Conservation (phyloP, 1,284 basidiomycete genomes). For the Boletus semigastroideus region DNA sequence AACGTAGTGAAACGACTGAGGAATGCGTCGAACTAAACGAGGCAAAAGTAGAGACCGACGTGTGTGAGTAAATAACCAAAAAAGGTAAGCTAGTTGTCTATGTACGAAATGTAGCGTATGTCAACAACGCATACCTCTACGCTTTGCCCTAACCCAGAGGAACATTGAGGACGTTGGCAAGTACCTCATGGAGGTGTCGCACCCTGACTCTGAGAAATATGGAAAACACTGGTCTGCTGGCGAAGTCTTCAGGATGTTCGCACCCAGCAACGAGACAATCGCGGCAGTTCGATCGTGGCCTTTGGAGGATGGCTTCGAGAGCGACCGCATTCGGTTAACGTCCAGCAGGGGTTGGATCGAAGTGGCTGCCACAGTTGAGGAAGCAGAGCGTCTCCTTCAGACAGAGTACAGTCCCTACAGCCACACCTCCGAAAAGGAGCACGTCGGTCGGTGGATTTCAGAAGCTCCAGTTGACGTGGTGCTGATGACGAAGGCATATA, state of each 20-base stretch:
- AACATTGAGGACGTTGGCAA: conserved; percentile 40
- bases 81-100: no score
- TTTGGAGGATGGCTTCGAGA: conserved; percentile 33
- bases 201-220: conserved; percentile 42
- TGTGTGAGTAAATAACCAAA: no score
- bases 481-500: conserved; percentile 11
- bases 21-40: no score
- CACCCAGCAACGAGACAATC: conserved; percentile 39
- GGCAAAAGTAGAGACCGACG: no score
- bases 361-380: conserved; percentile 37
- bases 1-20: no score
- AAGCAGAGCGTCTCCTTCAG: conserved; percentile 37
- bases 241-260: conserved; percentile 39
- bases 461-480: conserved; percentile 8
- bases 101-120: no score
- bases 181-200: conserved; percentile 43
- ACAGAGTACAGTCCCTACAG: conserved; percentile 34
- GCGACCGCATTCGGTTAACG: conserved; percentile 32
- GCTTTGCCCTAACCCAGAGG: conserved; percentile 41
- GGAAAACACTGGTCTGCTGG: conserved; percentile 44
- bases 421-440: conserved; percentile 39
- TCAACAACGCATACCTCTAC: conserved; percentile 37
- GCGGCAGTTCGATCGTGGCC: conserved; percentile 42
- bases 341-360: conserved; percentile 43
- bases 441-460: conserved; percentile 35